Percentiles rank a stretch among this genome's conserved stretches.
phyloP scores from a whole-genome alignment of 495 filamentous ascomycete genomes.

The Hypoxylon trugodes region DNA sequence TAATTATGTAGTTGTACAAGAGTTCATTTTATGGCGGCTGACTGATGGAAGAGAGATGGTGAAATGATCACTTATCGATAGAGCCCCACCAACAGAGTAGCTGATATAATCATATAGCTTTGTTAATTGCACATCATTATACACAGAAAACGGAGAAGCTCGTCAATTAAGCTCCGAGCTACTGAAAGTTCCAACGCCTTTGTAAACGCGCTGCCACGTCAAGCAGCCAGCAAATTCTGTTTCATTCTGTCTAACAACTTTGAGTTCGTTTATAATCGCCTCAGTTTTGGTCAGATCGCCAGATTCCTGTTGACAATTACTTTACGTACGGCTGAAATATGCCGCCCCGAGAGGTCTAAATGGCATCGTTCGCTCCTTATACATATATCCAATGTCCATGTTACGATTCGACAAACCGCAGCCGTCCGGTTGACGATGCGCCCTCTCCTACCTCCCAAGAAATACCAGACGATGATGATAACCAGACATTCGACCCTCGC shows the following conservation, averaged over 20 bases:
- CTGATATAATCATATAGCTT: too few relatives aligned
- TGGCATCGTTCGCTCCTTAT: constrained; percentile 85
- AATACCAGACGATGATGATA: constrained; percentile 73
- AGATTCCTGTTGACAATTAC: background rate
- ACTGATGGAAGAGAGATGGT: background rate
- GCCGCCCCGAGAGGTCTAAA: constrained; percentile 48
- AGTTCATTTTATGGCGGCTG: background rate
- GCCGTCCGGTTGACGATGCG: constrained; percentile 52
- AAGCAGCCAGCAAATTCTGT: background rate
- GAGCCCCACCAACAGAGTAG: too few relatives aligned
- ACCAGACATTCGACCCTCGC: constrained; percentile 84
- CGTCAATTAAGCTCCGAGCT: too few relatives aligned
- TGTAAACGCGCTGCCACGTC: background rate
- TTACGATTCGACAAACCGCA: constrained; percentile 63
- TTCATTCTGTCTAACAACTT: too few relatives aligned
- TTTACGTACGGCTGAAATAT: constrained; percentile 40
- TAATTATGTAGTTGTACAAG: too few relatives aligned
- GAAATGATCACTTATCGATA: constrained; percentile 16
- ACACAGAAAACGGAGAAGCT: background rate
- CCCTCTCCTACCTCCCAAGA: constrained; percentile 45
- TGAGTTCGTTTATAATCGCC: background rate
- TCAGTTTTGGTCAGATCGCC: background rate
- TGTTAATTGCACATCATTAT: too few relatives aligned
- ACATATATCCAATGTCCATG: constrained; percentile 94
- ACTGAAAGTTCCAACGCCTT: background rate